Evolutionary conservation across 139 green algal species (phyloP).

Genomic region (Chlorella vulgaris): DNA sequence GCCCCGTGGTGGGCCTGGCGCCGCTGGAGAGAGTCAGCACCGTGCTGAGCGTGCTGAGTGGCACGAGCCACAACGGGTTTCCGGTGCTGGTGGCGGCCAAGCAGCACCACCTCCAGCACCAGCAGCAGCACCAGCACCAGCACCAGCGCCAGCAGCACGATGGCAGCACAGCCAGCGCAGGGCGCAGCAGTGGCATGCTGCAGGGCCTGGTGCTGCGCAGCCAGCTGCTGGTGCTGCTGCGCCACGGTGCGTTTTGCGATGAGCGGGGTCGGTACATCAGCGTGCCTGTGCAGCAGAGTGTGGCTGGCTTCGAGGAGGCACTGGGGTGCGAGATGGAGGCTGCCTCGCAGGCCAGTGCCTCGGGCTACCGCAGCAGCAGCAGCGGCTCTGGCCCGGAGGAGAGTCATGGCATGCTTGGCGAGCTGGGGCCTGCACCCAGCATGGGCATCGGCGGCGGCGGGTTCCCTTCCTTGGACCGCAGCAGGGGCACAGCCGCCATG

Average conservation of each 20-base stretch:
- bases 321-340: conserved; percentile 35
- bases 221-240: conserved; percentile 51
- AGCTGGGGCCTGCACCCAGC: conserved; percentile 17
- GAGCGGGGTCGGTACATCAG: conserved; percentile 46
- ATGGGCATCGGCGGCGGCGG: not conserved
- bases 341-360: conserved; percentile 26
- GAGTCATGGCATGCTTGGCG: conserved; percentile 8
- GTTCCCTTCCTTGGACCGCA: not conserved
- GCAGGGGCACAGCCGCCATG: not conserved
- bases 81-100: conserved; percentile 65
- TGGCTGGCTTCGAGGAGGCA: conserved; percentile 8
- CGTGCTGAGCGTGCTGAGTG: conserved; percentile 69
- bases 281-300: conserved; percentile 22
- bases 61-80: conserved; percentile 89
- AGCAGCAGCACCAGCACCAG: no score
- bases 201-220: conserved; percentile 84
- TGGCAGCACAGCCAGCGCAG: not conserved
- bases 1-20: conserved; percentile 63
- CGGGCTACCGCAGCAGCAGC: not conserved
- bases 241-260: conserved; percentile 47
- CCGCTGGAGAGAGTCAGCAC: conserved; percentile 61
- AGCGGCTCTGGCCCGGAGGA: no score
- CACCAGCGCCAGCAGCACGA: not conserved
- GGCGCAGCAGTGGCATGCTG: conserved; percentile 44
- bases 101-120: not conserved